A percentile compares a stretch with the other conserved stretches of the same genome.
Conservation (phyloP, 305 asterid species). For the Solanum hybrid region DNA sequence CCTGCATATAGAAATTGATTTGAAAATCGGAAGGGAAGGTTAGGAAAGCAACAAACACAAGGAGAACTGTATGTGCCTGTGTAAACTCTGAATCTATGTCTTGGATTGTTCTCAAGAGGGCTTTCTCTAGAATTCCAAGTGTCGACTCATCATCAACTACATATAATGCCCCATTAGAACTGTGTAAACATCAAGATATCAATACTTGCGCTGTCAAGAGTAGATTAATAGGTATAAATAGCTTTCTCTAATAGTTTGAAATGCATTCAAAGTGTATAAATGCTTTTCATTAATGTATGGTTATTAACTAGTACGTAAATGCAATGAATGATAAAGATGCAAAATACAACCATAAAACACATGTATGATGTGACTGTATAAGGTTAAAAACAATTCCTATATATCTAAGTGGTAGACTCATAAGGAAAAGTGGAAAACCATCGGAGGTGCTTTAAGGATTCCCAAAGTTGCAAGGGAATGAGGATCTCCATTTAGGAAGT, state of each 20-base stretch:
- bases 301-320: background rate
- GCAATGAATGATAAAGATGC: background rate
- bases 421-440: background rate
- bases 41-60: background rate
- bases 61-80: slow-evolving; percentile 26
- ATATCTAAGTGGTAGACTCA: background rate
- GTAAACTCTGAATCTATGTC: slow-evolving; percentile 65
- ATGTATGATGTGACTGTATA: background rate
- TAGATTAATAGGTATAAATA: background rate
- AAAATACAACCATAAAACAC: background rate
- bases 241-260: background rate
- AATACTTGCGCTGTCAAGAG: background rate
- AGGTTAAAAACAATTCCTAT: background rate
- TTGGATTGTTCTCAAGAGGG: slow-evolving; percentile 47
- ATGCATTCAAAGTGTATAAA: background rate
- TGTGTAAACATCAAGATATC: slow-evolving; percentile 16
- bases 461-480: background rate
- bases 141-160: slow-evolving; percentile 20
- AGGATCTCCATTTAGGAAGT: background rate
- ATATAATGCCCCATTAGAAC: slow-evolving; percentile 13
- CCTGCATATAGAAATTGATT: slow-evolving; percentile 29
- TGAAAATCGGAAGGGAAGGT: slow-evolving; percentile 10
- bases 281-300: background rate
- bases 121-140: slow-evolving; percentile 37
- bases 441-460: background rate